Evolutionary conservation across 1,284 basidiomycete genomes (phyloP), one percentile per base, ranked within the genome.

Genomic region (Cutaneotrichosporon curvatum): DNA sequence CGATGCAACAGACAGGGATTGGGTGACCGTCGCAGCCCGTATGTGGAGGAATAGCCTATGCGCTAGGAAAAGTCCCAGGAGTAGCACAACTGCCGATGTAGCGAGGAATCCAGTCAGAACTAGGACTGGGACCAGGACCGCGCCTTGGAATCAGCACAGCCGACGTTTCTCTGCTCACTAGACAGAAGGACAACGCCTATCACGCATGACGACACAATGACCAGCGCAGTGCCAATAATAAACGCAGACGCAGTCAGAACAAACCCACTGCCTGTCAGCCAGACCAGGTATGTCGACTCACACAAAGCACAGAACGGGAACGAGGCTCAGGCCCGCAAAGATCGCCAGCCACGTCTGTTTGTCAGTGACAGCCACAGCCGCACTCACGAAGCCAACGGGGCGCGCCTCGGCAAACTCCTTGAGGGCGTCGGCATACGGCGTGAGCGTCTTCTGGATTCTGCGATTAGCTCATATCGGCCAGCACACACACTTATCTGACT

Each of bases 31-130:
- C 14, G 43, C 36, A 5, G 37, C 23, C 6, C 41, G n/a, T 25
- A 66, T 28, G 53, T 67, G 60, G 30, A 67, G 57, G 51, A 63
- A 67, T 10, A 69, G 59, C 25, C 67, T 43, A 48, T 69, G 61
- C 2, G 48, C 44, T 41, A 69, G 62, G 59, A 69, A 69, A 23
- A 66, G 56, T 32, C 46, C 40, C 4, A 68, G 45, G 11, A 68
- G 59, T 48, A 53, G 49, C 4, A 50, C 30, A 16, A 67, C 54
- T 14, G 56, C 46, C 30, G 47, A 25, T 31, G 55, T 21, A 9
- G 65, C 53, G n/a, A 62, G 25, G 46, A 62, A 38, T 22, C 56
- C 51, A 2, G 63, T 66, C 49, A 66, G 43, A 40, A 61, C 48
- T 4, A 69, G 55, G 8, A 62, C 47, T 15, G 67, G 67, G 23